Evolutionary conservation across 768 basidiomycete genomes (phyloP), one percentile per base, ranked within the genome.

Genomic region (Agaricus blazei): DNA sequence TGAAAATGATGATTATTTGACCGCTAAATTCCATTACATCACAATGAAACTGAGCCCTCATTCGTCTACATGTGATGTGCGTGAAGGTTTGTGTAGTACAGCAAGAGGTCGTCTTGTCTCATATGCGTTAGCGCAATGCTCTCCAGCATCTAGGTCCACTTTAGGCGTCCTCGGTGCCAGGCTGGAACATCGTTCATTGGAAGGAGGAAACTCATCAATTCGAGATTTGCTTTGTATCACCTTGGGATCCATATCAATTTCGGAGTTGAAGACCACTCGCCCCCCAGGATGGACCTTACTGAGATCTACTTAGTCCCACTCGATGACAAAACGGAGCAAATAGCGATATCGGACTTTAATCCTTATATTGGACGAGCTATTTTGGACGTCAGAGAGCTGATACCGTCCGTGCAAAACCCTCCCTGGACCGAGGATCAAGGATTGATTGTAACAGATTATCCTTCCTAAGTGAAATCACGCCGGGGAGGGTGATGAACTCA

Each of bases 331-430:
- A 14, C 23, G 23, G 8, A 24, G 9, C 24, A 23, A 24, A 26
- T 9, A 8, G 29, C 24, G 24, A 51, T 11, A 42, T 55, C 29
- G 26, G 38, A 9, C 27, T 55, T 49, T 34, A 37, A 48, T 12
- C 54, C 54, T 9, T 55, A 55, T 34, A 24, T 40, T 48, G 54
- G 54, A 14, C 54, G 49, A 23, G 24, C 43, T 26, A 34, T 48
- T 26, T 5, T 55, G 19, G 19, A 19, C 19, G 19, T 19, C 19
- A 19, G 19, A 19, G 19, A 19, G 19, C 19, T 19, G 19, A 19
- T 19, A 19, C 19, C 19, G 19, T 19, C 19, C 19, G 19, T 19
- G 19, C 19, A 19, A 19, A 19, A 19, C 19, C 19, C 19, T 19
- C 19, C 19, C 19, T 19, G 19, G 19, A 19, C 19, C 19, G 19